phyloP scores from a whole-genome alignment of 192 early-diverging fungal species.

The Backusella psychrophila region DNA sequence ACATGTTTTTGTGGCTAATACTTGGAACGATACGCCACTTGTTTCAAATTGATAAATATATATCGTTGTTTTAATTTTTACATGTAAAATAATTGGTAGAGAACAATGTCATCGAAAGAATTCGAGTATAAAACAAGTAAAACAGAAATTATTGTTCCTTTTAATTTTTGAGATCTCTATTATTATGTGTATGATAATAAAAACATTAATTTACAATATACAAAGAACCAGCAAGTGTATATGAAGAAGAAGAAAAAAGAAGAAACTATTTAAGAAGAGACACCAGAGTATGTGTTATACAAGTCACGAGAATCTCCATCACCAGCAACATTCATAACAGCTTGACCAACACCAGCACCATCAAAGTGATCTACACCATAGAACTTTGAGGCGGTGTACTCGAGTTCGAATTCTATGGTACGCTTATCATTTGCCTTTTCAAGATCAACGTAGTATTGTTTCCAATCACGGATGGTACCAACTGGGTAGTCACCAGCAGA shows the following conservation, averaged over 20 bases:
- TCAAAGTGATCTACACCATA: constrained; percentile 22
- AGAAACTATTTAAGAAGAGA: neutral
- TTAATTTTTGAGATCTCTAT: neutral
- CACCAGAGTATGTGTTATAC: neutral
- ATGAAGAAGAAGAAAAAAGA: neutral
- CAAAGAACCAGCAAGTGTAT: neutral
- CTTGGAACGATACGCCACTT: neutral
- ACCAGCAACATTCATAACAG: neutral
- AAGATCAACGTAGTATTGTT: constrained; percentile 28
- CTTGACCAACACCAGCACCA: constrained; percentile 10
- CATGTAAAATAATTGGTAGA: neutral
- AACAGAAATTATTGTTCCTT: too few relatives aligned
- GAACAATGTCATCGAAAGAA: neutral
- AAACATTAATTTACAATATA: neutral
- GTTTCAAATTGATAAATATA: neutral
- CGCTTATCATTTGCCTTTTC: constrained; percentile 16
- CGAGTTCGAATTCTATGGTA: constrained; percentile 14
- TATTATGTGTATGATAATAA: neutral
- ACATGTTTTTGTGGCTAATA: constrained; percentile 1
- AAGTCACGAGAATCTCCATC: neutral
- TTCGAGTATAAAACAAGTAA: too few relatives aligned
- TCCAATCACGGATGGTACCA: constrained; percentile 30
- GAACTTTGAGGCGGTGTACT: constrained; percentile 24
- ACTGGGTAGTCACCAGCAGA: neutral
- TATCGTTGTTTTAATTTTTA: neutral